Evolutionary conservation across 495 filamentous ascomycete species (phyloP).

Genomic region (Aspergillus baeticus): DNA sequence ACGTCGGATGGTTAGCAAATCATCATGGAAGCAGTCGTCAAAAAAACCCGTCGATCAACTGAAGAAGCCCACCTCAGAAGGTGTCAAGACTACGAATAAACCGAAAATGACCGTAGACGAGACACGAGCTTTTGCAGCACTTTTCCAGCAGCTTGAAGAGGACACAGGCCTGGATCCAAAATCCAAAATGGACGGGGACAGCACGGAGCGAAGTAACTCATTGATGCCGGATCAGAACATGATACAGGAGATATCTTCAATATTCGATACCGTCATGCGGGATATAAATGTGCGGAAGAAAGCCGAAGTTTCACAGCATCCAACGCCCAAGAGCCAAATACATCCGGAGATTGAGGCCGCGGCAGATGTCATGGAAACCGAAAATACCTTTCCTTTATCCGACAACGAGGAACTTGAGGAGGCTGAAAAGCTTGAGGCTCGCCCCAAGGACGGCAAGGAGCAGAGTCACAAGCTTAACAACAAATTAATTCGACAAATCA

Average conservation of each 20-base stretch:
- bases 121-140: neutral
- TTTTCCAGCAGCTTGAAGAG: neutral
- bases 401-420: neutral
- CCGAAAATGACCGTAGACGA: neutral
- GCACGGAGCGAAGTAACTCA: neutral
- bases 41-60: neutral
- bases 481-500: conserved; percentile 27
- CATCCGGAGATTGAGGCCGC: neutral
- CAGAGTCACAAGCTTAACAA: conserved; percentile 3
- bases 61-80: neutral
- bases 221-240: conserved; percentile 17
- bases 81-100: neutral
- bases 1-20: neutral
- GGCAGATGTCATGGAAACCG: neutral
- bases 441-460: conserved; percentile 18
- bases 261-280: conserved; percentile 29
- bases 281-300: conserved; percentile 16
- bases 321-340: neutral
- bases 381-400: neutral
- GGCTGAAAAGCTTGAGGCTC: conserved; percentile 7
- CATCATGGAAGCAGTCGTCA: neutral
- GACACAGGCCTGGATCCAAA: neutral
- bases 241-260: conserved; percentile 26
- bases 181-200: neutral
- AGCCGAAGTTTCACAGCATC: neutral